Conservation (phyloP, 495 filamentous ascomycete genomes). For the Hypoxylon fragiforme region DNA sequence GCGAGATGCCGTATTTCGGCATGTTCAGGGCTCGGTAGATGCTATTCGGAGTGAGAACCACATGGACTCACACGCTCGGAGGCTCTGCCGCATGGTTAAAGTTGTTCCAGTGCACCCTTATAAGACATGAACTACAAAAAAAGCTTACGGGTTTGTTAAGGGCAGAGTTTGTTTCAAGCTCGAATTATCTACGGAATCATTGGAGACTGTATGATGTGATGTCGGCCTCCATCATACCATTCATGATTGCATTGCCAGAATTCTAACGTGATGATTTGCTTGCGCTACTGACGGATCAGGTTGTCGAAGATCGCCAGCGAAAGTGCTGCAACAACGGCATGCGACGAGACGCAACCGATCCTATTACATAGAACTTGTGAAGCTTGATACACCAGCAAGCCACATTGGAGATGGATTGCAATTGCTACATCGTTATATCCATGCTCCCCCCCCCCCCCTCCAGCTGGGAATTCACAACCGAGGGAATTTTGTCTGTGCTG, state of each 20-base stretch:
- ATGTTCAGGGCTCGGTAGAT: background rate
- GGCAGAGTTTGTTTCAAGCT: no score
- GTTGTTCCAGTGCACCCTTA: conserved; percentile 21
- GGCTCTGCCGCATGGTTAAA: conserved; percentile 10
- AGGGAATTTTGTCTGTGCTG: conserved; percentile 32
- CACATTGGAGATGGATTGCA: conserved; percentile 2
- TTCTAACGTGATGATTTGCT: no score
- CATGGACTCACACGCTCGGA: background rate
- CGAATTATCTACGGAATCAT: conserved; percentile 2
- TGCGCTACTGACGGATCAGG: conserved; percentile 7
- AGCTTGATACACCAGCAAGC: conserved; percentile 16
- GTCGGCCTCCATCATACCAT: conserved; percentile 9
- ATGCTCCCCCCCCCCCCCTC: background rate
- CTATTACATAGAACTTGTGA: conserved; percentile 12
- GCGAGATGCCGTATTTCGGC: background rate
- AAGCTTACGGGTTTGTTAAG: background rate
- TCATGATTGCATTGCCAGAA: conserved; percentile 1
- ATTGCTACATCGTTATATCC: conserved; percentile 10
- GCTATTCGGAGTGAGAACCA: background rate
- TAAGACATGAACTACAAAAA: conserved; percentile 3
- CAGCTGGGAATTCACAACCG: conserved; percentile 8
- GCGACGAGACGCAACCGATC: conserved; percentile 10
- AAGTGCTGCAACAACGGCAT: conserved; percentile 5
- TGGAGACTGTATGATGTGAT: conserved; percentile 16
- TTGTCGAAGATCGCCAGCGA: conserved; percentile 11